Percentiles rank a stretch among this genome's conserved stretches.
These are phyloP conservation scores for Ceratocystis eucalypticola DNA, from an alignment of 2,329 filamentous ascomycete genomes.

Conservation along the genomic window DNA sequence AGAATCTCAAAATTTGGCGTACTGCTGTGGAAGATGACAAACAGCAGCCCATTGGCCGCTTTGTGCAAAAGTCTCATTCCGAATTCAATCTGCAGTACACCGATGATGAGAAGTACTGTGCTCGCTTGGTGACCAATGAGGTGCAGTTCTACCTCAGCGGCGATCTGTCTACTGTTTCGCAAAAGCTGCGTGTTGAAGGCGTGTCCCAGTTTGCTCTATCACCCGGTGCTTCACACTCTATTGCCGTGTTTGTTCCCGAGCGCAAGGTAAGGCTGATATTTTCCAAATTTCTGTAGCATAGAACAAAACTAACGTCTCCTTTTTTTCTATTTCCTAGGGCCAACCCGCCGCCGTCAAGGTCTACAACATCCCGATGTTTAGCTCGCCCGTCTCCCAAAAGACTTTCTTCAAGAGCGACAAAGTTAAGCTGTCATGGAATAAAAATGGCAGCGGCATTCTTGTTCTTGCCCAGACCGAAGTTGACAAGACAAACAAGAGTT, in stretches of 20 bases:
- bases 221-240: slow-evolving; percentile 76
- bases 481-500: slow-evolving; percentile 96
- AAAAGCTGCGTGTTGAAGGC: slow-evolving; percentile 86
- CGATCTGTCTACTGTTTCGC: slow-evolving; percentile 78
- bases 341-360: slow-evolving; percentile 90
- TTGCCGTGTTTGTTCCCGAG: slow-evolving; percentile 91
- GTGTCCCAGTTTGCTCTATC: slow-evolving; percentile 80
- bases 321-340: slow-evolving; percentile 41
- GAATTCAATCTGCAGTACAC: slow-evolving; percentile 98
- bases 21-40: slow-evolving; percentile 58
- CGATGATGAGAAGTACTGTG: slow-evolving; percentile 82
- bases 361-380: slow-evolving; percentile 83
- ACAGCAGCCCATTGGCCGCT: slow-evolving; percentile 65
- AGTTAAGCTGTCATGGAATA: slow-evolving; percentile 97
- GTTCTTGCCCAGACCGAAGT: slow-evolving; percentile 96
- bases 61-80: slow-evolving; percentile 89
- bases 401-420: slow-evolving; percentile 99
- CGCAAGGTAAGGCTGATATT: slow-evolving; percentile 54
- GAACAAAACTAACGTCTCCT: slow-evolving; percentile 19
- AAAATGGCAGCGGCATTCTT: slow-evolving; percentile 75
- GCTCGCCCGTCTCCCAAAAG: slow-evolving; percentile 77
- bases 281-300: neutral
- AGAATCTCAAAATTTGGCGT: slow-evolving; percentile 91
- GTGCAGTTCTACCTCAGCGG: slow-evolving; percentile 91
- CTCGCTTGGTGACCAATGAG: slow-evolving; percentile 88